Evolutionary conservation across 2,329 filamentous ascomycete species (phyloP), one percentile per base, ranked within the genome.

Genomic region (Immersiporthe knoxdaviesiana): DNA sequence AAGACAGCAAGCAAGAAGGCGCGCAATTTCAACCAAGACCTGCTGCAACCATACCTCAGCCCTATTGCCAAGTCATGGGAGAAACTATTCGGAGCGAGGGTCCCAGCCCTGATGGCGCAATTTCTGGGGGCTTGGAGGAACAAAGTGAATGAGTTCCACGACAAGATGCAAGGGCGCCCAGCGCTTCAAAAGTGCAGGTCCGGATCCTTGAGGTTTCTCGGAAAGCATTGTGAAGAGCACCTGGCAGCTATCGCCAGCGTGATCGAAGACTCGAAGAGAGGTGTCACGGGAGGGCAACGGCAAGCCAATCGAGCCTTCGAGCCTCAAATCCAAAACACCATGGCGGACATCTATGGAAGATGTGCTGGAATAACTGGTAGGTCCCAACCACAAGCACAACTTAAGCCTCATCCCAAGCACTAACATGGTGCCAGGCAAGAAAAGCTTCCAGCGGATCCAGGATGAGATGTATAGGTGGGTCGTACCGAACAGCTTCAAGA

Each of bases 11-110:
- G 18, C 24, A 14, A 66, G 14, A 39, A 30, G 11, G 61, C 69
- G 8, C 44, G 60, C 2, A 21, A 71, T 52, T 71, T 71, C 63
- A 71, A 71, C 37, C 59, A 62, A 3, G 69, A 66, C n/a, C 56
- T 69, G 4, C 21, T 71, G 18, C 59, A 69, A 39, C 66, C 66
- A 32, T 71, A 66, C 50, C 47, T 68, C 30, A 3, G 14, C 10
- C 63, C 65, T 35, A 39, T 71, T 24, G 21, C 32, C 3, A 50
- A 21, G 52, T 2, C 16, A 2, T 70, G 69, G 69, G 69, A 70
- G 18, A 30, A 32, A 1, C 12, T 44, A 1, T 70, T 70, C 10
- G 32, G 32, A 11, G 30, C 32, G n/a, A 50, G 18, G 8, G 63
- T 70, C 3, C 69, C 69, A 0, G 5, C 1, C 0, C 14, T n/a